These are phyloP conservation scores for Moringa oleifera DNA, from an alignment of 345 rosid genomes.

Conservation along the genomic window DNA sequence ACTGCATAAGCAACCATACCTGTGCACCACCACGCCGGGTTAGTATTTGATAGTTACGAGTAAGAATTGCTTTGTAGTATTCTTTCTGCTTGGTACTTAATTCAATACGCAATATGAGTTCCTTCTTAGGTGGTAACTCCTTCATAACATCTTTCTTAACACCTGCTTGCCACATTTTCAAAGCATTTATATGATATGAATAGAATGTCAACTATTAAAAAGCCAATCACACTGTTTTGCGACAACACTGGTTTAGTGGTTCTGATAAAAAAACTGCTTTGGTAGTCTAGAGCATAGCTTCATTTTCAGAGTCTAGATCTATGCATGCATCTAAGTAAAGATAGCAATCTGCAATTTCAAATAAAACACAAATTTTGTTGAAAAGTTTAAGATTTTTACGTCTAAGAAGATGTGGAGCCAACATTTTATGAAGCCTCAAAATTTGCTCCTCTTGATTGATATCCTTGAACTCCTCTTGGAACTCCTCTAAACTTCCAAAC, in stretches of 20 bases:
- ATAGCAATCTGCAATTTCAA: slow-evolving; percentile 2
- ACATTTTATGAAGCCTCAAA: slow-evolving; percentile 92
- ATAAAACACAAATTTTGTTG: slow-evolving; percentile 12
- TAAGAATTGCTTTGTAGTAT: slow-evolving; percentile 93
- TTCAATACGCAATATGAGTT: slow-evolving; percentile 94
- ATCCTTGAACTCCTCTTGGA: slow-evolving; percentile 96
- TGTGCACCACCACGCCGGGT: slow-evolving; percentile 95
- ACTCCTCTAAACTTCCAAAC: slow-evolving; percentile 98
- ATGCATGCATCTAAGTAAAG: neutral
- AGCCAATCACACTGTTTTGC: neutral
- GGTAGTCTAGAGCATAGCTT: neutral
- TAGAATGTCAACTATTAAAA: neutral
- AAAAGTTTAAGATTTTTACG: slow-evolving; percentile 44
- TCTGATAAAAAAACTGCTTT: too few relatives aligned
- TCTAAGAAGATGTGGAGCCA: slow-evolving; percentile 98
- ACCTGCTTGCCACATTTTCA: slow-evolving; percentile 45
- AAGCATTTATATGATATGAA: slow-evolving; percentile 1
- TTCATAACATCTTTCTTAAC: slow-evolving; percentile 99
- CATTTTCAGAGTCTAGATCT: neutral
- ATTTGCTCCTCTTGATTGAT: slow-evolving; percentile 99
- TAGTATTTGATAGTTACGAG: slow-evolving; percentile 89
- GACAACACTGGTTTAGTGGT: too few relatives aligned
- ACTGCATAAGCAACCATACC: slow-evolving; percentile 30
- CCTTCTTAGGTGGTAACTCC: slow-evolving; percentile 98
- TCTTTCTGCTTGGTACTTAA: slow-evolving; percentile 92